phyloP scores from a whole-genome alignment of 2,329 filamentous ascomycete species.

The Penicillium sclerotiorum region DNA sequence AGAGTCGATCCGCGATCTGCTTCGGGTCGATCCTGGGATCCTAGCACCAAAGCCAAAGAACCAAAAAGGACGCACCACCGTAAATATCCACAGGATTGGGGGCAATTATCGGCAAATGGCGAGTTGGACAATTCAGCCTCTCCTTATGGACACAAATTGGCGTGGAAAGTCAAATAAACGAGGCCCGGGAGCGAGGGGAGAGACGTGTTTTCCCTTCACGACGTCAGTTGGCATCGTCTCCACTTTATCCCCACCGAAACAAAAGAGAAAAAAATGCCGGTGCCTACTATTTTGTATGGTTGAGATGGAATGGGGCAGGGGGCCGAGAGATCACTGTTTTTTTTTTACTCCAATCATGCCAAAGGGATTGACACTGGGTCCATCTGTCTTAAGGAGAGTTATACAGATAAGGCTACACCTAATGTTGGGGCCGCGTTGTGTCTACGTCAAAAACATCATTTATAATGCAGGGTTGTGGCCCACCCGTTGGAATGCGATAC shows the following conservation, averaged over 20 bases:
- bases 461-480: too few relatives aligned
- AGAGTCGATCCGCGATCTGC: conserved; percentile 34
- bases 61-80: too few relatives aligned
- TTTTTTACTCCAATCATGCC: too few relatives aligned
- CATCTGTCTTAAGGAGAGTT: too few relatives aligned
- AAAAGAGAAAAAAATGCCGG: not conserved
- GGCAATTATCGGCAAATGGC: too few relatives aligned
- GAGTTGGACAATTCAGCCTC: too few relatives aligned
- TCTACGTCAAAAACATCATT: too few relatives aligned
- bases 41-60: conserved; percentile 22
- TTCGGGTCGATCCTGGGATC: conserved; percentile 33
- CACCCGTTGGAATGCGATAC: too few relatives aligned
- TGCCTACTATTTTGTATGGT: not conserved
- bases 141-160: not conserved
- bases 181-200: conserved; percentile 4
- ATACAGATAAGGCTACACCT: too few relatives aligned
- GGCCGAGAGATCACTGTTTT: not conserved
- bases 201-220: not conserved
- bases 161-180: not conserved
- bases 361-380: too few relatives aligned
- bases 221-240: conserved; percentile 1
- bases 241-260: conserved; percentile 2
- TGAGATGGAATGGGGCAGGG: not conserved
- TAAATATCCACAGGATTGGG: too few relatives aligned
- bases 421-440: too few relatives aligned